Conservation (phyloP, 129 eudicot genomes). For the Helianthus tuberosus region DNA sequence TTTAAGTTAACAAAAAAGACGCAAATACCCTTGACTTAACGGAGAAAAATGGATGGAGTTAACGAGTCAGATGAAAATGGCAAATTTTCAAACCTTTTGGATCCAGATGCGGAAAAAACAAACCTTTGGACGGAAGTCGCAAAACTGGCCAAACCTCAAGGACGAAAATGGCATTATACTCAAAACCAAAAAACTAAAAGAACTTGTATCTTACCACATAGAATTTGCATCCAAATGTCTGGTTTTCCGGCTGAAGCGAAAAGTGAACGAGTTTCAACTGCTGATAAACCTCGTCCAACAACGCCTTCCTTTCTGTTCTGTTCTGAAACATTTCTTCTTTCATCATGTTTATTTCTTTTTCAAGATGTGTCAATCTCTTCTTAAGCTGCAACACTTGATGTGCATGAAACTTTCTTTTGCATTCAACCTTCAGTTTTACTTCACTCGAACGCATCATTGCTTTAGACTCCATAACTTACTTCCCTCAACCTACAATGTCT, state of each 20-base stretch:
- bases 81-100: no score
- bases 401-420: constrained; percentile 6
- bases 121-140: no score
- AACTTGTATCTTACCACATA: constrained; percentile 8
- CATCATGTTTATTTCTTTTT: constrained; percentile 46
- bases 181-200: neutral
- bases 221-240: neutral
- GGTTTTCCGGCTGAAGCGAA: constrained; percentile 18
- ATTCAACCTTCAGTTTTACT: constrained; percentile 6
- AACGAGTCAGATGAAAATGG: no score
- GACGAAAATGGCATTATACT: no score
- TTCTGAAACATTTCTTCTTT: constrained; percentile 43
- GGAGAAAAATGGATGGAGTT: no score
- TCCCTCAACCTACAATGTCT: no score
- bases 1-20: no score
- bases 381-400: constrained; percentile 41
- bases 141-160: no score
- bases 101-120: no score
- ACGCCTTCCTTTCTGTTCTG: constrained; percentile 44
- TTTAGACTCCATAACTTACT: neutral
- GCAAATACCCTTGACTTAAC: no score
- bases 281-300: constrained; percentile 44
- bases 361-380: constrained; percentile 49
- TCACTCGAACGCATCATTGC: constrained; percentile 19
- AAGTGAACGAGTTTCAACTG: constrained; percentile 41